Conservation (phyloP, 805 yeast species). For the Nakazawaea ernobii region DNA sequence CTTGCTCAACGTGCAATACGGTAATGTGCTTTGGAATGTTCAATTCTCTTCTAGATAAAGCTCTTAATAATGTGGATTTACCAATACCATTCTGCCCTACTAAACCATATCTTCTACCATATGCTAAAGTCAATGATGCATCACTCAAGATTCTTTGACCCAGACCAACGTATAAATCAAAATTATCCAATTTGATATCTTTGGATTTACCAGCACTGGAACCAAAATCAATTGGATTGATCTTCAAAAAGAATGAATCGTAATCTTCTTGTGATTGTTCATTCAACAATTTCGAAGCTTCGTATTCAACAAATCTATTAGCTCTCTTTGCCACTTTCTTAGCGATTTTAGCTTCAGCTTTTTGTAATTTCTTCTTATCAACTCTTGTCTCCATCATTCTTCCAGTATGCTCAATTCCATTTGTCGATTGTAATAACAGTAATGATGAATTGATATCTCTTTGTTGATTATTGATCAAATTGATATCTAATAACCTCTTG, state of each 20-base stretch:
- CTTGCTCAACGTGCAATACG: slow-evolving; percentile 96
- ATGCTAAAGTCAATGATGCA: slow-evolving; percentile 78
- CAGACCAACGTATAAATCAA: slow-evolving; percentile 93
- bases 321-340: slow-evolving; percentile 89
- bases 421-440: slow-evolving; percentile 69
- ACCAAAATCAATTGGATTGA: slow-evolving; percentile 91
- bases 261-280: slow-evolving; percentile 67
- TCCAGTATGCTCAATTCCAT: slow-evolving; percentile 88
- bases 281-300: slow-evolving; percentile 84
- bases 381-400: slow-evolving; percentile 90
- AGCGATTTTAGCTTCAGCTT: slow-evolving; percentile 96
- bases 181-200: slow-evolving; percentile 88
- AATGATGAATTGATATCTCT: slow-evolving; percentile 72
- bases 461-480: slow-evolving; percentile 63
- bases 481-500: slow-evolving; percentile 75
- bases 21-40: slow-evolving; percentile 94
- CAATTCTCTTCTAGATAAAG: slow-evolving; percentile 89
- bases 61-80: slow-evolving; percentile 89
- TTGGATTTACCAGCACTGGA: slow-evolving; percentile 94
- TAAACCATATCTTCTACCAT: slow-evolving; percentile 93
- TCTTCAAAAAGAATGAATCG: slow-evolving; percentile 91
- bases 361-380: slow-evolving; percentile 92
- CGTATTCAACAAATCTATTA: slow-evolving; percentile 79
- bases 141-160: slow-evolving; percentile 90
- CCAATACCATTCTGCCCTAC: slow-evolving; percentile 99